Conservation (phyloP, 1,284 basidiomycete species). For the Trichosporon coremiiforme region DNA sequence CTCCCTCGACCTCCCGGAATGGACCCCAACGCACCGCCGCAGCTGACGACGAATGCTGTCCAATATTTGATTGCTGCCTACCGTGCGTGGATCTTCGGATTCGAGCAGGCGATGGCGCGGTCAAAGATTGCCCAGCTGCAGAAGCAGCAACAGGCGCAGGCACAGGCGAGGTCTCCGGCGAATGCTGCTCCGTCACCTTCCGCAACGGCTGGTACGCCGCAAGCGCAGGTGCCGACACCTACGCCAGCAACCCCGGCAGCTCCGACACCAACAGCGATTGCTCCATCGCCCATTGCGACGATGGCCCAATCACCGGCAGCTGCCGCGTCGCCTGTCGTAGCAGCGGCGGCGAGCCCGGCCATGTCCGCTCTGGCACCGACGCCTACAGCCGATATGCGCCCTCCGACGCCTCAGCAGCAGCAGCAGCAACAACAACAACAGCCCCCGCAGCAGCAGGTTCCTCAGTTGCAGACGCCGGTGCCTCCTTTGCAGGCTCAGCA, state of each 20-base stretch:
- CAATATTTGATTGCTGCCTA: constrained; percentile 45
- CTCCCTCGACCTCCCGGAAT: constrained; percentile 35
- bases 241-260: not conserved
- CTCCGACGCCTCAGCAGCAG: constrained; percentile 16
- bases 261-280: not conserved
- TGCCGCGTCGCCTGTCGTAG: not conserved
- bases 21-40: constrained; percentile 32
- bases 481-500: constrained; percentile 7
- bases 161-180: constrained; percentile 13
- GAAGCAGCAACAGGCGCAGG: constrained; percentile 24
- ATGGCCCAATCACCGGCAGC: not conserved
- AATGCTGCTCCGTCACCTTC: constrained; percentile 8
- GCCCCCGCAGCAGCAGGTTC: constrained; percentile 20
- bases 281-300: constrained; percentile 11
- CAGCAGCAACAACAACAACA: too few relatives aligned
- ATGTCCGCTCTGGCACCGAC: constrained; percentile 3
- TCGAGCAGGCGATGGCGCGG: constrained; percentile 46
- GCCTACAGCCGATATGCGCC: not conserved
- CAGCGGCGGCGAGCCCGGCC: not conserved
- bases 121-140: constrained; percentile 30
- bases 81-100: constrained; percentile 45
- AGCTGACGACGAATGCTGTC: constrained; percentile 40
- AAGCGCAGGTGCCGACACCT: not conserved
- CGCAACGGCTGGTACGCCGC: not conserved
- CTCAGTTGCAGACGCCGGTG: not conserved